Evolutionary conservation across 2,329 filamentous ascomycete genomes (phyloP), one percentile per base, ranked within the genome.

Genomic region (Emmonsia crescens): DNA sequence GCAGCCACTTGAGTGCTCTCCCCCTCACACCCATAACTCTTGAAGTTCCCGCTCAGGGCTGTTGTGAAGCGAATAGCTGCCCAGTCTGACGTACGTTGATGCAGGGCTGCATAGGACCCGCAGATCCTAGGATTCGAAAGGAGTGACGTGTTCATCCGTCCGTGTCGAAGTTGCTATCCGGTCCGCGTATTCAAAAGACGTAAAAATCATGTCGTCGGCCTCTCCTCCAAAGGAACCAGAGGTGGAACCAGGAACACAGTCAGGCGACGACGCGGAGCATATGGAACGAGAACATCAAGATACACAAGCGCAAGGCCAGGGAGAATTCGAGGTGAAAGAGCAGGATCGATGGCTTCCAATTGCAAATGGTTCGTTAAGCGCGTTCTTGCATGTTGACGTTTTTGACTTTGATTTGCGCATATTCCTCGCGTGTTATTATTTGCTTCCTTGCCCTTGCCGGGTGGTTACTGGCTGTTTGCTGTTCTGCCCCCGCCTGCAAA

Each of bases 281-380:
- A 95, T 96, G 89, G 91, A 95, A 73, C 81, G 80, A 70, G 77
- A 78, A 63, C 74, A 78, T 63, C 75, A 77, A 81, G 89, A 91
- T 77, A 80, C 83, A 86, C 88, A 91, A 81, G 82, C 83, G 76
- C 83, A 83, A 77, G 87, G 84, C 76, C 83, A 88, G 78, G 86
- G 91, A 78, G 93, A 97, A 81, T 96, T 96, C 76, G 93, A 97
- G 80, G 93, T 97, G 78, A 97, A 97, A 83, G 94, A 99, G 80
- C 94, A 99, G 80, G 94, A 99, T 80, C 84, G 94, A 83, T 99
- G 94, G 94, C 85, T 99, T 76, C 94, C 94, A 76, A 99, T 99
- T 85, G 94, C 94, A 80, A 99, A 99, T 91, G 94, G 94, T 99
- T 85, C 85, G 94, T 94, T 78, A 46, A 29, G 65, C 70, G 68